phyloP scores from a whole-genome alignment of 2,329 filamentous ascomycete species.

The Epichloe sylvatica region DNA sequence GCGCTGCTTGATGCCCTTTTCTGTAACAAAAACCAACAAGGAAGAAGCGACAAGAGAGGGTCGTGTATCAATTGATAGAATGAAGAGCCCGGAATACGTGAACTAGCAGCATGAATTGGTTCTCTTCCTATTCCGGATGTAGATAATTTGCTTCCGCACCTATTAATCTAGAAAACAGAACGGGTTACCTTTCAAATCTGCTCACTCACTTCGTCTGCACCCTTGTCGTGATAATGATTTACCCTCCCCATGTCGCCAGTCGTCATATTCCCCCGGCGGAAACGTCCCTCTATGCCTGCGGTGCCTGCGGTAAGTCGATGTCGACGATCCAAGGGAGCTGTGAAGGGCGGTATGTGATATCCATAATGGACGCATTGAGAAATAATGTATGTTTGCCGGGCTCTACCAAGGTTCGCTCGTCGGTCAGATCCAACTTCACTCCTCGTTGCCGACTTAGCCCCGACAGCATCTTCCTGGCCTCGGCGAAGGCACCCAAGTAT shows the following conservation, averaged over 20 bases:
- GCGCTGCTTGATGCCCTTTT: neutral
- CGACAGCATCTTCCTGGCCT: constrained; percentile 8
- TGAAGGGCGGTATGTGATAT: constrained; percentile 23
- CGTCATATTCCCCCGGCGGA: neutral
- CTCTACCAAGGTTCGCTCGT: constrained; percentile 18
- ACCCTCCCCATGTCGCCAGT: too few species aligned
- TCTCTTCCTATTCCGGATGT: neutral
- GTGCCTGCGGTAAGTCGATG: constrained; percentile 23
- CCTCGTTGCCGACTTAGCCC: constrained; percentile 16
- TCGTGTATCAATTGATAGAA: constrained; percentile 1
- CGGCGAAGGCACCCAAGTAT: neutral
- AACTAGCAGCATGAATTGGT: neutral
- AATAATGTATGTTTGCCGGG: constrained; percentile 39
- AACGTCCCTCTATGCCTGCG: neutral
- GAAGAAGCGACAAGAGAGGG: neutral
- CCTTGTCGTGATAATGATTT: too few species aligned
- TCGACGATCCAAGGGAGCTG: constrained; percentile 42
- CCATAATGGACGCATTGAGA: constrained; percentile 44
- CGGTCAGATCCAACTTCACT: constrained; percentile 24
- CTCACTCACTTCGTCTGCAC: neutral
- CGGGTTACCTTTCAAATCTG: neutral
- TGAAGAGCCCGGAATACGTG: neutral
- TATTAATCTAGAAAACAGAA: neutral
- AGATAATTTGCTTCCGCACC: constrained; percentile 1
- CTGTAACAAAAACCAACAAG: neutral